phyloP scores from a whole-genome alignment of 495 filamentous ascomycete species.

The Penicillium daleae region DNA sequence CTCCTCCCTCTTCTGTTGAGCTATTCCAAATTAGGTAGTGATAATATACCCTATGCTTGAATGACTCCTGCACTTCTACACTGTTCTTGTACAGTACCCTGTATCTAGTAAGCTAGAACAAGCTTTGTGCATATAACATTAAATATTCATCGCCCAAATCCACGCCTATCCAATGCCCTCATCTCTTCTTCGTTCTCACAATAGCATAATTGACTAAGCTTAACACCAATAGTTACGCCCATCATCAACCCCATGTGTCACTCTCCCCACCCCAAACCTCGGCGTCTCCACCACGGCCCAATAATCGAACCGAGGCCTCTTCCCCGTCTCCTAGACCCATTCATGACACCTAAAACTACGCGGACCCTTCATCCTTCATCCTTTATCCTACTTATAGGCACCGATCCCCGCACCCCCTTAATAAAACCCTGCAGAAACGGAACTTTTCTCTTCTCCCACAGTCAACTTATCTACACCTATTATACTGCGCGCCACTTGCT shows the following conservation, averaged over 20 bases:
- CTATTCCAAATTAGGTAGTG: slow-evolving; percentile 23
- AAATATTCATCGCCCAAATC: no score
- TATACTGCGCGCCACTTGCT: background rate
- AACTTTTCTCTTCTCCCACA: background rate
- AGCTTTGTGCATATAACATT: background rate
- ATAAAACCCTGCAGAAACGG: background rate
- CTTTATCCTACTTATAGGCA: no score
- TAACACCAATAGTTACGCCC: no score
- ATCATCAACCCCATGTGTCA: slow-evolving; percentile 1
- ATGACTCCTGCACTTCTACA: background rate
- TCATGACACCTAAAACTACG: no score
- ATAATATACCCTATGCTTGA: slow-evolving; percentile 32
- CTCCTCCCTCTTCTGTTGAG: slow-evolving; percentile 18
- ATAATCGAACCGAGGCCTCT: slow-evolving; percentile 18
- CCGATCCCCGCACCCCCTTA: background rate
- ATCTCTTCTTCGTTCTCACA: no score
- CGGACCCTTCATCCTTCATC: no score
- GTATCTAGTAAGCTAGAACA: background rate
- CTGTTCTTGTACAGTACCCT: background rate
- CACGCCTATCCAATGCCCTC: no score
- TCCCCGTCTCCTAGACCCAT: background rate
- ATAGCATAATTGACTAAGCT: no score
- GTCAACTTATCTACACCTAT: no score
- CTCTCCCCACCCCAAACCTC: background rate
- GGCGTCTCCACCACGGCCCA: slow-evolving; percentile 11